Percentiles rank a stretch among this genome's conserved stretches.
Evolutionary conservation across 768 basidiomycete species (phyloP).

Genomic region (Leccinum aurantiacum): DNA sequence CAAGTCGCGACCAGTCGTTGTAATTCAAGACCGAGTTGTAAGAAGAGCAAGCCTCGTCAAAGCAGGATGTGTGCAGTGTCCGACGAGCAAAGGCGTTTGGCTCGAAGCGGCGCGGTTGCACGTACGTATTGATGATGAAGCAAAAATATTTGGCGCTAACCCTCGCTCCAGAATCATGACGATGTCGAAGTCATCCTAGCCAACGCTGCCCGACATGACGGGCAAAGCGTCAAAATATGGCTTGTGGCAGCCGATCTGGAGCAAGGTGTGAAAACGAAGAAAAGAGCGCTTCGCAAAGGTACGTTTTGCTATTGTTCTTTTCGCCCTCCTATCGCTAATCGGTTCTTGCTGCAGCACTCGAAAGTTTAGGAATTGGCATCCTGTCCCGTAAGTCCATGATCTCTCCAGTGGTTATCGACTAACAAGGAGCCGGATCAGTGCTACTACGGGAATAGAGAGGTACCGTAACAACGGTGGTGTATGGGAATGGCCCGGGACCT

Average conservation of each 20-base stretch:
- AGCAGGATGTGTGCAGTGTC: constrained; percentile 92
- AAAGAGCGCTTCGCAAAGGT: constrained; percentile 92
- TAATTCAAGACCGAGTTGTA: too few species aligned
- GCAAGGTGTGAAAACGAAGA: constrained; percentile 79
- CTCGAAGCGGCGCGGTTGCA: constrained; percentile 94
- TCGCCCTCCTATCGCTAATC: not conserved
- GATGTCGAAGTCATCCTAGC: constrained; percentile 95
- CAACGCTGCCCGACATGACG: constrained; percentile 90
- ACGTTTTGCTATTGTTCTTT: constrained; percentile 12
- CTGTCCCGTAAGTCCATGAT: constrained; percentile 66
- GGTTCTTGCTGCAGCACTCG: constrained; percentile 60
- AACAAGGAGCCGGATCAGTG: constrained; percentile 38
- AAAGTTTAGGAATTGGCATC: constrained; percentile 94
- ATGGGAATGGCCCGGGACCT: constrained; percentile 91
- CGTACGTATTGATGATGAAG: constrained; percentile 42
- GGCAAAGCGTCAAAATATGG: constrained; percentile 96
- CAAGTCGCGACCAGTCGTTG: too few species aligned
- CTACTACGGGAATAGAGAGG: constrained; percentile 61
- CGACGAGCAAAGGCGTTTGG: constrained; percentile 97
- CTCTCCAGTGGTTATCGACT: not conserved
- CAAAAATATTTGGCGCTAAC: not conserved
- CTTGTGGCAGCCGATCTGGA: constrained; percentile 91
- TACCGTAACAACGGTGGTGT: constrained; percentile 83
- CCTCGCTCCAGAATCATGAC: constrained; percentile 63
- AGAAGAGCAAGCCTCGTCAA: constrained; percentile 76